Percentiles rank a stretch among this genome's conserved stretches.
These are phyloP conservation scores for Erysiphe pulchra DNA, from an alignment of 2,329 filamentous ascomycete genomes.

Conservation along the genomic window DNA sequence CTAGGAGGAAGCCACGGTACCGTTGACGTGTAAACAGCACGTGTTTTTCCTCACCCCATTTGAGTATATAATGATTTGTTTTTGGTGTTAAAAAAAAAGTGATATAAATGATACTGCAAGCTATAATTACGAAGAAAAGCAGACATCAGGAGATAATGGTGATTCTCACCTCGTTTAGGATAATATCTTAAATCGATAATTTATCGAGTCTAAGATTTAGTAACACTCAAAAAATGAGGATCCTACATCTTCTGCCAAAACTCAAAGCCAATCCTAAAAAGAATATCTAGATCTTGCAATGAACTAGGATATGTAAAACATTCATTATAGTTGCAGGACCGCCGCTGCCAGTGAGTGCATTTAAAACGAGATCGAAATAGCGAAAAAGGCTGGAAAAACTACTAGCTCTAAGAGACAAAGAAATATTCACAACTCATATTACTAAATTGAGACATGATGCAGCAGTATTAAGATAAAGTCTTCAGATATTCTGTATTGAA, in stretches of 20 bases:
- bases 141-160: neutral
- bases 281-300: too few relatives aligned
- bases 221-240: neutral
- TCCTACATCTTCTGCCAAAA: too few relatives aligned
- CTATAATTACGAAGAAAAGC: neutral
- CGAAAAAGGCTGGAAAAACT: too few relatives aligned
- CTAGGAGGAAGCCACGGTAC: neutral
- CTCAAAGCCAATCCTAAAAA: too few relatives aligned
- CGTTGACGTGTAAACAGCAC: neutral
- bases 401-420: too few relatives aligned
- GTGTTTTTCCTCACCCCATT: neutral
- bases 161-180: neutral
- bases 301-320: too few relatives aligned
- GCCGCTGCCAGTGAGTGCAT: too few relatives aligned
- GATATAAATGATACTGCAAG: neutral
- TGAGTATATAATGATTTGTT: neutral
- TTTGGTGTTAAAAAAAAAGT: neutral
- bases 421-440: too few relatives aligned
- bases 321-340: too few relatives aligned
- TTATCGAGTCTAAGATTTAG: neutral
- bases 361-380: too few relatives aligned
- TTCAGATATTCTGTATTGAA: neutral
- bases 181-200: neutral
- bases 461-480: neutral
- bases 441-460: neutral